Evolutionary conservation across 2,329 filamentous ascomycete genomes (phyloP).

Genomic region (Sordariomycetes sp.): DNA sequence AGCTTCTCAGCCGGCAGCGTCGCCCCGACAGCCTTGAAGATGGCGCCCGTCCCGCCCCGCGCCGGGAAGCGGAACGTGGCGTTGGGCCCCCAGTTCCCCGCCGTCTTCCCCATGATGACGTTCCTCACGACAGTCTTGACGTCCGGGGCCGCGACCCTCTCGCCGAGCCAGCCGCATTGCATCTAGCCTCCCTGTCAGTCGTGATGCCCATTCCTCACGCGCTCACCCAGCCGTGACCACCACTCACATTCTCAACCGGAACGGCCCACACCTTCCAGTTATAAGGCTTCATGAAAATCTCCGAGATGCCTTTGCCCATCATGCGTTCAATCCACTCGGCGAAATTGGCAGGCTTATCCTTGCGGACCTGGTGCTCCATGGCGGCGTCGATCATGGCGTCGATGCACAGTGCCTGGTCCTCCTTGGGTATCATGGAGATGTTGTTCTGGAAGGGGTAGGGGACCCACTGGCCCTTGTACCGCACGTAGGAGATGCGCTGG

Average conservation of each 20-base stretch:
- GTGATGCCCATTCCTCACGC: not conserved
- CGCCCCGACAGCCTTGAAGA: conserved; percentile 95
- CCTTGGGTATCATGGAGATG: conserved; percentile 94
- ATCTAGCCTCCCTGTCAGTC: conserved; percentile 46
- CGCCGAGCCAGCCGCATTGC: conserved; percentile 97
- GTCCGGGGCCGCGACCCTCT: conserved; percentile 94
- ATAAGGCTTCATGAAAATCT: conserved; percentile 98
- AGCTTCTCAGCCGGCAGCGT: conserved; percentile 88
- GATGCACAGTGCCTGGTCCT: conserved; percentile 89
- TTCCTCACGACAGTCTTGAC: conserved; percentile 90
- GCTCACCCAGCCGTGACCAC: not conserved
- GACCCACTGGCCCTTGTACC: conserved; percentile 93
- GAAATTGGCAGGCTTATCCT: conserved; percentile 89
- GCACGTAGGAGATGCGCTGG: conserved; percentile 97
- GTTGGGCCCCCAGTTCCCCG: conserved; percentile 96
- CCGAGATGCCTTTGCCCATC: conserved; percentile 77
- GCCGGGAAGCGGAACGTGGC: conserved; percentile 97
- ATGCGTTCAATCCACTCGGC: conserved; percentile 97
- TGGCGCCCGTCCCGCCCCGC: conserved; percentile 88
- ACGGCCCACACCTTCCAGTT: conserved; percentile 99
- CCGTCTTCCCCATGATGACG: conserved; percentile 89
- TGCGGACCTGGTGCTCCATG: conserved; percentile 66
- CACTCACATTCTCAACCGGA: conserved; percentile 72
- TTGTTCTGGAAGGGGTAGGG: conserved; percentile 99
- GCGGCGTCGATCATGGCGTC: conserved; percentile 94